Evolutionary conservation across 495 filamentous ascomycete genomes (phyloP).

Genomic region (Hypoxylon subgilvum): DNA sequence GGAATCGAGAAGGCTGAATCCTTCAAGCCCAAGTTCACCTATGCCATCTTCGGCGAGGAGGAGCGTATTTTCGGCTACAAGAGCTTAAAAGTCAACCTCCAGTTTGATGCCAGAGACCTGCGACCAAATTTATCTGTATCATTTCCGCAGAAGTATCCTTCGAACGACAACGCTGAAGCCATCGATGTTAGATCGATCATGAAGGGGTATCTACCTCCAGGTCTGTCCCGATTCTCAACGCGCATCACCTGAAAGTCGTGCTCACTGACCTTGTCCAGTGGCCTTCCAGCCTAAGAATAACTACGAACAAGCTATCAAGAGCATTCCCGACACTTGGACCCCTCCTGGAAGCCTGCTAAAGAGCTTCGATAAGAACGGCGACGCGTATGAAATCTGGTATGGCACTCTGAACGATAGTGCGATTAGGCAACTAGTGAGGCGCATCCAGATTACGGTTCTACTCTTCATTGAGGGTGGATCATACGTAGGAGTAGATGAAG

Average conservation of each 20-base stretch:
- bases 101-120: conserved; percentile 82
- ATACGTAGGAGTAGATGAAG: conserved; percentile 66
- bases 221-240: conserved; percentile 49
- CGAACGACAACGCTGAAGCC: conserved; percentile 72
- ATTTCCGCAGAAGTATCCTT: conserved; percentile 74
- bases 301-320: conserved; percentile 64
- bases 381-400: conserved; percentile 60
- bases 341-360: conserved; percentile 59
- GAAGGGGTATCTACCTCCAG: conserved; percentile 69
- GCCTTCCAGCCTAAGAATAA: conserved; percentile 66
- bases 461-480: conserved; percentile 92
- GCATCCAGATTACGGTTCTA: conserved; percentile 81
- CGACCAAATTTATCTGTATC: conserved; percentile 73
- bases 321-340: conserved; percentile 62
- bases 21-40: conserved; percentile 88
- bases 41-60: conserved; percentile 88
- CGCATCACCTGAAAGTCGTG: background rate
- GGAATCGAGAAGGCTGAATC: conserved; percentile 63
- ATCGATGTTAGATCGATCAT: conserved; percentile 70
- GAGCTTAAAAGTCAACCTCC: conserved; percentile 73
- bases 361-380: conserved; percentile 44
- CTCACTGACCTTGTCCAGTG: conserved; percentile 50
- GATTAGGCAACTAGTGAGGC: conserved; percentile 70
- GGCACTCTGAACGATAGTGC: conserved; percentile 57
- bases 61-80: conserved; percentile 92